These are phyloP conservation scores for Cercophora scortea DNA, from an alignment of 495 filamentous ascomycete species.

Conservation along the genomic window DNA sequence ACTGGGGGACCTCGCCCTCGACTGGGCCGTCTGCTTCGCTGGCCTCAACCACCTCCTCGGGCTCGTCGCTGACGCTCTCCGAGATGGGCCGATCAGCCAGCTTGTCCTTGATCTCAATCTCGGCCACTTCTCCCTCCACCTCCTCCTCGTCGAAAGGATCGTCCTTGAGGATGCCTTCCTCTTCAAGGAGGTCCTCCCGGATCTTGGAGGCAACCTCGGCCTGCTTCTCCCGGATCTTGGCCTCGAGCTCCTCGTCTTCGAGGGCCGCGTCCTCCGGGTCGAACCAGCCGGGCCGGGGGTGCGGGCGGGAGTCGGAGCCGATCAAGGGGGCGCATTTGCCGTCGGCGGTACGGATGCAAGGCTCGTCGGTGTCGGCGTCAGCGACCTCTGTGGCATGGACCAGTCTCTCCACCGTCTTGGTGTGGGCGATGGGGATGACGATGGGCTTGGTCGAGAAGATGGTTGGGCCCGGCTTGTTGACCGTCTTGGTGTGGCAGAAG, in stretches of 20 bases:
- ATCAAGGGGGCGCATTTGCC: too few species aligned
- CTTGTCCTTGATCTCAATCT: background rate
- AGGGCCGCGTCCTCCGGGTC: background rate
- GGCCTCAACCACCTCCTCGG: background rate
- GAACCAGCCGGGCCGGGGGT: background rate
- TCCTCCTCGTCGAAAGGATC: background rate
- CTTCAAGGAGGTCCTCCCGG: too few species aligned
- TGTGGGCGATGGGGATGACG: conserved; percentile 6
- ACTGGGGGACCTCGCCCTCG: too few species aligned
- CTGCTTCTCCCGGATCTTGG: background rate
- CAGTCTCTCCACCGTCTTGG: background rate
- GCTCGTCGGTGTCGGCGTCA: background rate
- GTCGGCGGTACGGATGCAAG: too few species aligned
- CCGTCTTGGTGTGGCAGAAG: conserved; percentile 1
- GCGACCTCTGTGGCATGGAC: background rate
- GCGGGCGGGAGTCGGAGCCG: too few species aligned
- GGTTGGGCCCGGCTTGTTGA: background rate
- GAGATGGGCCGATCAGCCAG: background rate
- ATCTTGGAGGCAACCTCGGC: too few species aligned
- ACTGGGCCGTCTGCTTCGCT: too few species aligned
- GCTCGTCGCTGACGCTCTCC: background rate
- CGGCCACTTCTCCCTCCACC: background rate
- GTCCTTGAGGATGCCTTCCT: too few species aligned
- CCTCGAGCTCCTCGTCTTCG: background rate
- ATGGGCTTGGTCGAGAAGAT: conserved; percentile 1